Conservation (phyloP, 768 basidiomycete genomes). For the Leccinum subgranulosum region DNA sequence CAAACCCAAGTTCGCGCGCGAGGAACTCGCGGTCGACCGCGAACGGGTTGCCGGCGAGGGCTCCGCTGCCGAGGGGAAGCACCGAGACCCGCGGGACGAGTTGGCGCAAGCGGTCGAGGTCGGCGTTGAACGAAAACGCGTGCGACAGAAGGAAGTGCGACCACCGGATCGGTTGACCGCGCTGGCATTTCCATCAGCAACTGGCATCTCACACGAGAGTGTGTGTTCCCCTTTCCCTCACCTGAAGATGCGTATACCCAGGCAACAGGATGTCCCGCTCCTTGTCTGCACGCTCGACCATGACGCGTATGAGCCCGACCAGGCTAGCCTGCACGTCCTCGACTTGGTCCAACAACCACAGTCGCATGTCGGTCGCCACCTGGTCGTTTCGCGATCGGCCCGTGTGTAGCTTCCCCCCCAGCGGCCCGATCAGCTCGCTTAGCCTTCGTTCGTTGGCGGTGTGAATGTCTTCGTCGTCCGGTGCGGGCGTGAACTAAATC, state of each 20-base stretch:
- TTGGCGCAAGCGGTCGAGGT: conserved; percentile 81
- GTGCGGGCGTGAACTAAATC: conserved; percentile 64
- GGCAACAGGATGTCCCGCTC: conserved; percentile 90
- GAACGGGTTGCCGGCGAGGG: conserved; percentile 96
- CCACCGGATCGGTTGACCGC: conserved; percentile 98
- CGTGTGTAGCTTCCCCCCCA: conserved; percentile 95
- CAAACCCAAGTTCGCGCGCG: conserved; percentile 85
- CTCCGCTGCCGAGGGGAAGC: conserved; percentile 90
- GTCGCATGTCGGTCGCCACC: conserved; percentile 96
- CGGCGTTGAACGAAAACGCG: conserved; percentile 88
- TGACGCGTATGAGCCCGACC: conserved; percentile 77
- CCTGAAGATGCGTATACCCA: conserved; percentile 98
- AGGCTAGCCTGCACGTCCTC: conserved; percentile 62
- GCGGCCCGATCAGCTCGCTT: conserved; percentile 87
- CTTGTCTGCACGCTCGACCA: conserved; percentile 90
- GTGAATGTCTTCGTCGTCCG: conserved; percentile 98
- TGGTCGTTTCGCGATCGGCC: conserved; percentile 98
- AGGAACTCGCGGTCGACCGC: conserved; percentile 91
- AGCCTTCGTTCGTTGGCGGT: conserved; percentile 96
- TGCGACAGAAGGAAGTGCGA: conserved; percentile 95
- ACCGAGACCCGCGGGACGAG: conserved; percentile 89
- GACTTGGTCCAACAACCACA: conserved; percentile 89
- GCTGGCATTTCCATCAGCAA: conserved; percentile 59
- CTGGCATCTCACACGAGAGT: not conserved
- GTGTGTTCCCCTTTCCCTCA: conserved; percentile 27